phyloP scores from a whole-genome alignment of 2,329 filamentous ascomycete species.

The Alternaria brassicae region DNA sequence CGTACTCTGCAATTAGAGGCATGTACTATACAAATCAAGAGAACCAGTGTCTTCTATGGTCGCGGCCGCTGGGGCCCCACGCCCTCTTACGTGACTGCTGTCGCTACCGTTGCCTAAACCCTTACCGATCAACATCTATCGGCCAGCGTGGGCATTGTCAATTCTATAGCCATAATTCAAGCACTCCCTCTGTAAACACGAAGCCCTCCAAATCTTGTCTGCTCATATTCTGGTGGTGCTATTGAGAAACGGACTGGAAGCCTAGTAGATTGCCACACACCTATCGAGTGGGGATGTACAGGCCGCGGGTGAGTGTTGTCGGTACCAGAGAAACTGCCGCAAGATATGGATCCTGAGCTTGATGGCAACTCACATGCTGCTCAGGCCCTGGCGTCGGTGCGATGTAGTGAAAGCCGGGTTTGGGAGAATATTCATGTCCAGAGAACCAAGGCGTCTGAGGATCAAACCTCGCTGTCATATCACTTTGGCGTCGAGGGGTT shows the following conservation, averaged over 20 bases:
- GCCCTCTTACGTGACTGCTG: background rate
- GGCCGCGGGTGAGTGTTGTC: background rate
- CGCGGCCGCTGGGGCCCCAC: background rate
- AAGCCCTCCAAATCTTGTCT: background rate
- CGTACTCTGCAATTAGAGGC: background rate
- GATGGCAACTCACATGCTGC: background rate
- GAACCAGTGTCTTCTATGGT: background rate
- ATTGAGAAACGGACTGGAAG: background rate
- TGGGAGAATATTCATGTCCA: background rate
- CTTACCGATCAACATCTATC: background rate
- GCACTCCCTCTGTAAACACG: background rate
- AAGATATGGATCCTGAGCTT: background rate
- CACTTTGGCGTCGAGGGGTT: conserved; percentile 11
- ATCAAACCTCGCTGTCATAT: background rate
- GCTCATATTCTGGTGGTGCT: background rate
- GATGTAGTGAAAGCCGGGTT: background rate
- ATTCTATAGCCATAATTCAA: background rate
- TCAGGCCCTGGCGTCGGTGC: background rate
- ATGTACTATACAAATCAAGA: background rate
- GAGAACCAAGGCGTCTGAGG: background rate
- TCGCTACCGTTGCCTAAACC: background rate
- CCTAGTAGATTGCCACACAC: background rate
- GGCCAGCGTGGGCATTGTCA: background rate
- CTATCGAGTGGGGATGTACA: background rate
- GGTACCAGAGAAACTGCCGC: background rate